Conservation (phyloP, 2,329 filamentous ascomycete species). For the Aureobasidium musti region DNA sequence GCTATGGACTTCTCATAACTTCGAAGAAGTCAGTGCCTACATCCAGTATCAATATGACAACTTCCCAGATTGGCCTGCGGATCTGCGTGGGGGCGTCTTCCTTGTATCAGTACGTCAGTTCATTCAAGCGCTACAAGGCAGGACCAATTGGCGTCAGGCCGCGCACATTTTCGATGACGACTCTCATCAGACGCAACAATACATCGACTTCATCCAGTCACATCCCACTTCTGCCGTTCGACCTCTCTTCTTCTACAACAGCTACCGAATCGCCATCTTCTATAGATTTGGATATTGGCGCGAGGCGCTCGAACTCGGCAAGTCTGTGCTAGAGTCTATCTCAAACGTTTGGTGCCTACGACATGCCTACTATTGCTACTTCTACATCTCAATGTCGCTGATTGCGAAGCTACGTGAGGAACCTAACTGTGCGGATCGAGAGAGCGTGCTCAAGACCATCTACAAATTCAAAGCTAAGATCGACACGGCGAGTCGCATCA, state of each 20-base stretch:
- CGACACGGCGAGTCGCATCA: conserved; percentile 63
- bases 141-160: conserved; percentile 59
- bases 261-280: conserved; percentile 48
- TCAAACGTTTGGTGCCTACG: conserved; percentile 50
- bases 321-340: conserved; percentile 45
- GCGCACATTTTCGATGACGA: conserved; percentile 65
- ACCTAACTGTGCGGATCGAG: conserved; percentile 44
- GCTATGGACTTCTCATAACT: conserved; percentile 69
- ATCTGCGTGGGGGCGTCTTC: conserved; percentile 70
- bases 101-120: conserved; percentile 67
- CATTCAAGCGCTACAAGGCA: conserved; percentile 71
- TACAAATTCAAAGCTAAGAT: conserved; percentile 61
- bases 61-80: conserved; percentile 69
- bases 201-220: conserved; percentile 55
- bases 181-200: conserved; percentile 62
- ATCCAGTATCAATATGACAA: conserved; percentile 73
- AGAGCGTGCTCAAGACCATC: conserved; percentile 57
- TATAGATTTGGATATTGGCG: conserved; percentile 48
- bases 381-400: conserved; percentile 49
- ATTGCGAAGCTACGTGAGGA: conserved; percentile 45
- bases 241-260: conserved; percentile 68
- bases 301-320: conserved; percentile 48
- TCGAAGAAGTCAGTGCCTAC: conserved; percentile 68
- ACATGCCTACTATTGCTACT: conserved; percentile 46
- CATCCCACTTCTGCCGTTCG: conserved; percentile 60